Base-by-base conservation (phyloP, 192 early-diverging fungal species). In the Rhizophagus clarus region DNA sequence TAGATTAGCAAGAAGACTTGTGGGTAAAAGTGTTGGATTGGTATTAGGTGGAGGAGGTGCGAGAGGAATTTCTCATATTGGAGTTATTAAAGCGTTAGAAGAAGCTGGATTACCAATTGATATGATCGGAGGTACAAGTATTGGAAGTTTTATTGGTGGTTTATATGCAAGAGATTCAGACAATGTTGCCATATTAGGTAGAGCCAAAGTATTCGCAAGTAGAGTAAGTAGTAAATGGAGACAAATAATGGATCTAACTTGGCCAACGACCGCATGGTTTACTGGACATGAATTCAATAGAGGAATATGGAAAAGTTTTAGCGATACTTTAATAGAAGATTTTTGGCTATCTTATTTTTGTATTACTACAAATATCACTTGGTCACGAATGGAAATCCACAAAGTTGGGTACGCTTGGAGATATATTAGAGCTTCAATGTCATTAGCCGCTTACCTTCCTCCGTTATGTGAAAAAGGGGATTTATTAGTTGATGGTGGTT, bases 401-500 rank as follows among this genome's bases (percentile, higher is more conserved):
- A 91, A 91, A 22, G 88, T 91, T 0, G 98, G 98, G 29, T 96
- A 97, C 80, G 91, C 98, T 72, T 99, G 98, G 98, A 92, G 97
- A 7, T 98, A 96, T 66, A 90, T 99, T 61, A 93, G 98, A 34
- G 98, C 98, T 3, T 98, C 96, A 61, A 99, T 99, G 98, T 97
- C 96, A 3, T 88, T 99, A 14, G 92, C 96, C 7, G 97, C 96
- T 10, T 98, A 95, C 82, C 85, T 99, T 77, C 98, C 98, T 2
- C 98, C 98, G 0, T 86, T 99, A 47, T 98, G 95, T 81, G 96
- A 99, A 83, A 93, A 98, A 78, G 98, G 98, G 32, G 90, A 97
- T 80, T 92, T 99, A 92, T 85, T 99, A n/a, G 91, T 99, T 15
- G 98, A 99, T 82, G 98, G 98, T 73, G 98, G 98, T 6, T 99